Percentiles rank a stretch among this genome's conserved stretches.
These are phyloP conservation scores for Isabelozyma rhagii DNA, from an alignment of 805 yeast species.

Conservation along the genomic window DNA sequence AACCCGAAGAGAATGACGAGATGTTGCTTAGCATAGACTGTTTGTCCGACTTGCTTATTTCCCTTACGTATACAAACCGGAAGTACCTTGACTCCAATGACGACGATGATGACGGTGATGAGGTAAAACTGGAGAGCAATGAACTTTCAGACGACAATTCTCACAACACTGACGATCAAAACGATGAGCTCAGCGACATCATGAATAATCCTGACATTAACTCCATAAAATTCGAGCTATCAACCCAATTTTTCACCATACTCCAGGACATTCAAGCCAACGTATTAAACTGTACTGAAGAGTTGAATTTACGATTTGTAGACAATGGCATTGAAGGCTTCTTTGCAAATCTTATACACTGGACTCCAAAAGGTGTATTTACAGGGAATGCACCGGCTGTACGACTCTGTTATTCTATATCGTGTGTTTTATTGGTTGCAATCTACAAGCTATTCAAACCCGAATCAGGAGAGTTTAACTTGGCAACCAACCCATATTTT, in stretches of 20 bases:
- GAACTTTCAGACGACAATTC: neutral
- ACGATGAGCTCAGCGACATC: neutral
- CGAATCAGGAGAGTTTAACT: conserved; percentile 26
- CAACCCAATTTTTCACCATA: conserved; percentile 34
- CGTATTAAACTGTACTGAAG: conserved; percentile 42
- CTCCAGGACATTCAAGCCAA: conserved; percentile 30
- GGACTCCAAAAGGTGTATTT: conserved; percentile 23
- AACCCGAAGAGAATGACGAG: conserved; percentile 59
- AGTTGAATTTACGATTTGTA: conserved; percentile 34
- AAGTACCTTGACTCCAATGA: conserved; percentile 5
- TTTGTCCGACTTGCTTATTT: conserved; percentile 50
- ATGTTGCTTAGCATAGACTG: conserved; percentile 53
- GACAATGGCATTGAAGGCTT: conserved; percentile 35
- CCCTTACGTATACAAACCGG: conserved; percentile 27
- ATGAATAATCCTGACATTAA: conserved; percentile 14
- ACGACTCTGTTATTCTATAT: conserved; percentile 26
- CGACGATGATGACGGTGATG: conserved; percentile 1
- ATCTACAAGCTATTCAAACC: conserved; percentile 30
- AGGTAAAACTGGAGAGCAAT: neutral
- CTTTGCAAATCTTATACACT: conserved; percentile 15
- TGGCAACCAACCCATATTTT: conserved; percentile 60
- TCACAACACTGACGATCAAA: neutral
- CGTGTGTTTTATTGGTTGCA: conserved; percentile 29
- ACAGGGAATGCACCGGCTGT: conserved; percentile 16
- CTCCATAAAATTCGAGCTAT: conserved; percentile 31